These are phyloP conservation scores for Aspergillus affinis DNA, from an alignment of 495 filamentous ascomycete genomes.

Conservation along the genomic window DNA sequence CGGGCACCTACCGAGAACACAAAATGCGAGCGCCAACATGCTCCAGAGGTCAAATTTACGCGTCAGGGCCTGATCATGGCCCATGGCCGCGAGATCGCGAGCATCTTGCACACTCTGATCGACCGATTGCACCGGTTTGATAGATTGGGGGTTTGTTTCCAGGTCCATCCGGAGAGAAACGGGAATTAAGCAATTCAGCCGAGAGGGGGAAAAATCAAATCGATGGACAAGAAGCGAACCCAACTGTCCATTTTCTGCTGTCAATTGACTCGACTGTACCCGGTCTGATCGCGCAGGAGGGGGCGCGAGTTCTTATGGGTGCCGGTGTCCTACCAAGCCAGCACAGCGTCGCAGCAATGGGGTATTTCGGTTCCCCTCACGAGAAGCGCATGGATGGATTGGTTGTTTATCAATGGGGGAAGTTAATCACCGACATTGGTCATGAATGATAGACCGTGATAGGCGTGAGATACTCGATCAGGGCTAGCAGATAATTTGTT, in stretches of 20 bases:
- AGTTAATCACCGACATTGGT: slow-evolving; percentile 10
- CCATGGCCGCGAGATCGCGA: slow-evolving; percentile 48
- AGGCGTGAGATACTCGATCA: slow-evolving; percentile 4
- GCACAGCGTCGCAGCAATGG: not conserved
- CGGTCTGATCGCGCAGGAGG: not conserved
- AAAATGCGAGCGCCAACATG: slow-evolving; percentile 45
- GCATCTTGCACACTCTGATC: slow-evolving; percentile 46
- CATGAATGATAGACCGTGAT: slow-evolving; percentile 5
- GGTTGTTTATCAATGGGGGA: not conserved
- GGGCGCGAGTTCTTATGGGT: not conserved
- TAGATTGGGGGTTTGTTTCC: slow-evolving; percentile 27
- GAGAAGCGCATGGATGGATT: not conserved
- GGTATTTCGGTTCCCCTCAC: slow-evolving; percentile 5
- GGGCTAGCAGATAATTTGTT: not conserved
- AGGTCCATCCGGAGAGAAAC: slow-evolving; percentile 28
- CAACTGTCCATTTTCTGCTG: slow-evolving; percentile 13
- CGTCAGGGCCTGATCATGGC: slow-evolving; percentile 47
- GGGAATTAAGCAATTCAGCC: slow-evolving; percentile 5
- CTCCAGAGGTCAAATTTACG: slow-evolving; percentile 51
- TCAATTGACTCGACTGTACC: not conserved
- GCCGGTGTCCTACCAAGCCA: not conserved
- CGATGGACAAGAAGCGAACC: not conserved
- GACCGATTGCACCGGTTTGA: slow-evolving; percentile 32
- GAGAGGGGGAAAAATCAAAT: slow-evolving; percentile 1
- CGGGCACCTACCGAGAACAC: slow-evolving; percentile 30